phyloP scores from a whole-genome alignment of 2,329 filamentous ascomycete species.

The Trichoderma koningii region DNA sequence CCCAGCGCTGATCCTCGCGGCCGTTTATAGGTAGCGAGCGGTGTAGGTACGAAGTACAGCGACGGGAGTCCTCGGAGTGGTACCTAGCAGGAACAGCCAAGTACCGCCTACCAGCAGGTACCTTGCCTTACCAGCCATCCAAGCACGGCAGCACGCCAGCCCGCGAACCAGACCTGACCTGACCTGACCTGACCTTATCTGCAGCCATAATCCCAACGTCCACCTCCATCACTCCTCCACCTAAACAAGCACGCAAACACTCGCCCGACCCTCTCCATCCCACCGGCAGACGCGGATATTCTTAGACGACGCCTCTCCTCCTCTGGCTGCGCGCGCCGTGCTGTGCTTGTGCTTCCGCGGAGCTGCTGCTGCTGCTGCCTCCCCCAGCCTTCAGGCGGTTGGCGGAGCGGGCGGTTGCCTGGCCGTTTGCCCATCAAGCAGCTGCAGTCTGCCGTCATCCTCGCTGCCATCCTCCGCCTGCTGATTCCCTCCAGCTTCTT shows the following conservation, averaged over 20 bases:
- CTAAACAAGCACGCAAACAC: neutral
- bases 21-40: slow-evolving; percentile 6
- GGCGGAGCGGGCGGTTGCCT: slow-evolving; percentile 23
- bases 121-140: too few relatives aligned
- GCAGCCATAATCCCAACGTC: slow-evolving; percentile 17
- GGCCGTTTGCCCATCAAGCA: slow-evolving; percentile 6
- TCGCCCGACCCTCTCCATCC: slow-evolving; percentile 1
- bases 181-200: slow-evolving; percentile 15
- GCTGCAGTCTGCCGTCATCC: slow-evolving; percentile 21
- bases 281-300: slow-evolving; percentile 5
- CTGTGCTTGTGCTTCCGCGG: neutral
- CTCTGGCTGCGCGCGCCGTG: neutral
- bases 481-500: neutral
- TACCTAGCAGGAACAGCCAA: slow-evolving; percentile 2
- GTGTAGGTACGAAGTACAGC: neutral
- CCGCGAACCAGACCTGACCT: slow-evolving; percentile 23
- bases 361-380: neutral
- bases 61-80: neutral
- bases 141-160: neutral
- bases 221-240: neutral
- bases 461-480: slow-evolving; percentile 17
- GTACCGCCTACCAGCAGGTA: neutral
- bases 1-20: neutral
- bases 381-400: slow-evolving; percentile 3
- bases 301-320: slow-evolving; percentile 1